Base-by-base conservation (phyloP, 2,329 filamentous ascomycete genomes). In the Aspergillus nomiae region DNA sequence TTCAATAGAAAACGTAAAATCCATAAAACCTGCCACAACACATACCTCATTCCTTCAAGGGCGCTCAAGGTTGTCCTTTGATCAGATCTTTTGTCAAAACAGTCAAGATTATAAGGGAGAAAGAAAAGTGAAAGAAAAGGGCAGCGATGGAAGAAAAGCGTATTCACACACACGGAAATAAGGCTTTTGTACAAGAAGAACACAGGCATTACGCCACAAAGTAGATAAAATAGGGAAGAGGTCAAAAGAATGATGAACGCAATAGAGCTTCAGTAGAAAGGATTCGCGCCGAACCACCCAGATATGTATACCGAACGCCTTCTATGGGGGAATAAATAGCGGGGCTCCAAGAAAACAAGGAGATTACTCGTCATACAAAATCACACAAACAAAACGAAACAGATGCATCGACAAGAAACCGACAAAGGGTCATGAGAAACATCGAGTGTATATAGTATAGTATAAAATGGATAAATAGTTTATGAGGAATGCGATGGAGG, bases 251-350 rank as follows among this genome's bases (percentile, higher is more conserved):
- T 21, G 45, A 63, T 66, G 57, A 48, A 63, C 65, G 21, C 36
- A 36, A 14, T 19, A 26, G 16, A 55, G 34, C 21, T 55, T 55
- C 51, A 21, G 36, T 55, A 55, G 21, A 38, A 38, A 60, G 67
- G 64, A 68, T 63, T 70, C 71, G 74, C 74, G 73, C 75, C 74
- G 59, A 69, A 65, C 71, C 71, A 72, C 74, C 69, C 68, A 65
- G 70, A 65, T 68, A 65, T 73, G 66, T 70, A 76, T 71, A 75
- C 73, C 71, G 70, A 73, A 77, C 77, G 74, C 75, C 74, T 74
- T 77, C 74, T 77, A 77, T 78, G 65, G 71, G 71, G 73, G 75
- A 76, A 77, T 77, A 76, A 70, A 70, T 61, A 72, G 69, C 65
- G 55, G 67, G 56, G 61, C 62, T 67, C 55, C 51, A 65, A 59